These are phyloP conservation scores for Epichloe sp. DNA, from an alignment of 2,329 filamentous ascomycete genomes.

Conservation along the genomic window DNA sequence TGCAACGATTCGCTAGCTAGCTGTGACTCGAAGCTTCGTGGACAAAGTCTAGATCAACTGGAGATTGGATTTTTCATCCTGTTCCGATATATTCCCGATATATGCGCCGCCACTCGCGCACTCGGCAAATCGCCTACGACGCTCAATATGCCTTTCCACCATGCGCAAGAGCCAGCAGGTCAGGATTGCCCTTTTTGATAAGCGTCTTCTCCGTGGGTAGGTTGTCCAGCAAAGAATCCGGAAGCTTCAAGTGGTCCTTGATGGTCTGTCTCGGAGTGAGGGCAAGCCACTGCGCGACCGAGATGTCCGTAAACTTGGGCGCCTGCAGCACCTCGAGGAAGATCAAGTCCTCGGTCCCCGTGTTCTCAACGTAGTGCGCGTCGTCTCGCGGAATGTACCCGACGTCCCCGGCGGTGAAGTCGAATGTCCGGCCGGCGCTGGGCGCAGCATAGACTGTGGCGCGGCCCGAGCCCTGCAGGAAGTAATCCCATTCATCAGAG, in stretches of 20 bases:
- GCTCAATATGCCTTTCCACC: slow-evolving; percentile 10
- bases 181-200: slow-evolving; percentile 26
- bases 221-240: slow-evolving; percentile 21
- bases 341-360: slow-evolving; percentile 40
- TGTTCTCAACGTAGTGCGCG: slow-evolving; percentile 50
- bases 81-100: too few species aligned
- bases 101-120: not conserved
- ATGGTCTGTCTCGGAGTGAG: slow-evolving; percentile 45
- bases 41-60: too few species aligned
- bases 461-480: slow-evolving; percentile 41
- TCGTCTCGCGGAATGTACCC: slow-evolving; percentile 39
- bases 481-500: slow-evolving; percentile 49
- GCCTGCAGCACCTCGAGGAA: slow-evolving; percentile 48
- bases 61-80: fast-evolving
- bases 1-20: too few species aligned
- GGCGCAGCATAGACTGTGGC: slow-evolving; percentile 43
- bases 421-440: slow-evolving; percentile 37
- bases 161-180: slow-evolving; percentile 18
- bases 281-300: slow-evolving; percentile 44
- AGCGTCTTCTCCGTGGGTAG: slow-evolving; percentile 29
- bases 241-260: slow-evolving; percentile 37
- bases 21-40: too few species aligned
- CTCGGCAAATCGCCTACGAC: not conserved
- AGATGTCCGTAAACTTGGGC: slow-evolving; percentile 37
- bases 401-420: slow-evolving; percentile 46